Evolutionary conservation across 768 basidiomycete species (phyloP).

Genomic region (Suillus alpinus): DNA sequence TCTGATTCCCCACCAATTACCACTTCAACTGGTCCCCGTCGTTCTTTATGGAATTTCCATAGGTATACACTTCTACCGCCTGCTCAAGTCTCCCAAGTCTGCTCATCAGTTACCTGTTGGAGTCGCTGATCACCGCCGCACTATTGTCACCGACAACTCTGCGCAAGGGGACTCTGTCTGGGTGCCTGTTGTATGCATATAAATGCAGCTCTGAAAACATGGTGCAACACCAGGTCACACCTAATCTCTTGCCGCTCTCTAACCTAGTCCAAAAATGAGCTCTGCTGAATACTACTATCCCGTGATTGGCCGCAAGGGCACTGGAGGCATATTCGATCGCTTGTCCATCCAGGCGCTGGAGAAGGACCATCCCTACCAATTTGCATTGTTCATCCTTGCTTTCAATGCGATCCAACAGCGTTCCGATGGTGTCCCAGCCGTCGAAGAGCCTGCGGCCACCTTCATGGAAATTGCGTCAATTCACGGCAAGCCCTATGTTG

Average conservation of each 20-base stretch:
- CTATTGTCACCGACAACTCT: not conserved
- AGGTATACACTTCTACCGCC: not conserved
- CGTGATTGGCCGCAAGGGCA: constrained; percentile 16
- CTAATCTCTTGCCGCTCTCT: not conserved
- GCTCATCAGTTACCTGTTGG: not conserved
- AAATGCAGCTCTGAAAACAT: not conserved
- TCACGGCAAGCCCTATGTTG: constrained; percentile 23
- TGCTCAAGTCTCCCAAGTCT: not conserved
- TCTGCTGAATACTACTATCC: constrained; percentile 15
- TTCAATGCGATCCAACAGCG: constrained; percentile 15
- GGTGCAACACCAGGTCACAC: not conserved
- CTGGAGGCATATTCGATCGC: constrained; percentile 18
- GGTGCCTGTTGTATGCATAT: not conserved
- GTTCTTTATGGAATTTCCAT: not conserved
- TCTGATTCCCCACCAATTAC: no score
- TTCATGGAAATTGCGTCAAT: constrained; percentile 23
- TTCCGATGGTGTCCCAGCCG: not conserved
- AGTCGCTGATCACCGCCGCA: not conserved
- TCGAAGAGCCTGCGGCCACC: constrained; percentile 10
- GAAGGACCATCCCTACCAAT: constrained; percentile 20
- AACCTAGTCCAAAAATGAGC: not conserved
- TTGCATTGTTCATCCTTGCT: constrained; percentile 25
- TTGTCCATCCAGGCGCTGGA: constrained; percentile 20
- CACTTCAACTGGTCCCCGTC: not conserved
- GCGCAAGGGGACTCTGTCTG: not conserved